Conservation (phyloP, 768 basidiomycete species). For the Pleurotus cornucopiae region DNA sequence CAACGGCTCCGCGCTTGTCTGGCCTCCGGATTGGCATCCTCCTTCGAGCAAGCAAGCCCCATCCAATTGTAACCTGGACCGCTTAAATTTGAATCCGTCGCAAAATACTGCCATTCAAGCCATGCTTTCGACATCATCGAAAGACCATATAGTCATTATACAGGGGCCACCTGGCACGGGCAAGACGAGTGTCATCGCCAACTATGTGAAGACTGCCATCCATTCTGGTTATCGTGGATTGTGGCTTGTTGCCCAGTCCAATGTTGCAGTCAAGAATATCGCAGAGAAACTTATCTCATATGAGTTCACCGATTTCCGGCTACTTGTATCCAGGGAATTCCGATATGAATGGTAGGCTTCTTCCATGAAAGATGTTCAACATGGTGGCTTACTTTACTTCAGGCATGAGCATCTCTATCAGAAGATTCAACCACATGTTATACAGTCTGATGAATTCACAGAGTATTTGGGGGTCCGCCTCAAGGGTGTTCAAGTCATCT, state of each 20-base stretch:
- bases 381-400: slow-evolving; percentile 7
- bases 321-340: slow-evolving; percentile 71
- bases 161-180: slow-evolving; percentile 68
- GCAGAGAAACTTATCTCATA: slow-evolving; percentile 68
- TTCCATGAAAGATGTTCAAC: background rate
- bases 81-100: slow-evolving; percentile 34
- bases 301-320: slow-evolving; percentile 51
- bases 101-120: slow-evolving; percentile 43
- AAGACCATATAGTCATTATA: slow-evolving; percentile 36
- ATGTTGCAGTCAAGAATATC: slow-evolving; percentile 88
- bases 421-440: slow-evolving; percentile 42
- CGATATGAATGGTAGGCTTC: slow-evolving; percentile 53
- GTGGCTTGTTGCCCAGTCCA: slow-evolving; percentile 83
- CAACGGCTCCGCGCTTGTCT: slow-evolving; percentile 23
- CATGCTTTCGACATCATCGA: slow-evolving; percentile 37
- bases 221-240: slow-evolving; percentile 41
- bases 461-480: slow-evolving; percentile 8
- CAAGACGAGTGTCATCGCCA: slow-evolving; percentile 70
- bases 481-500: slow-evolving; percentile 48
- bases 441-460: slow-evolving; percentile 41
- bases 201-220: slow-evolving; percentile 49
- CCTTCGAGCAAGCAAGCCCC: background rate
- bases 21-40: slow-evolving; percentile 33
- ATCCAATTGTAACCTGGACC: slow-evolving; percentile 6
- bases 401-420: slow-evolving; percentile 83